A percentile compares a stretch with the other conserved stretches of the same genome.
phyloP scores from a whole-genome alignment of 176 grass and related monocot species.

The Aegilops tauschii region DNA sequence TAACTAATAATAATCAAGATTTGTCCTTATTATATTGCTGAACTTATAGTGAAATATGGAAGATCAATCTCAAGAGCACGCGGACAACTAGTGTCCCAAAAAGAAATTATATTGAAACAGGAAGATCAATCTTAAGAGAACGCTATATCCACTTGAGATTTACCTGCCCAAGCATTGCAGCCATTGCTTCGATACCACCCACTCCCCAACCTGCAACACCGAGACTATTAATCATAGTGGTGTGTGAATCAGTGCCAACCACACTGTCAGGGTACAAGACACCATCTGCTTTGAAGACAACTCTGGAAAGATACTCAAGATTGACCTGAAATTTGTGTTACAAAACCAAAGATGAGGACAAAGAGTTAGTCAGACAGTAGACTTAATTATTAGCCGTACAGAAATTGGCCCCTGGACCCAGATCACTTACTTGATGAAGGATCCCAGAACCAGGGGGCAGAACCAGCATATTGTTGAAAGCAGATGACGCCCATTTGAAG shows the following conservation, averaged over 20 bases:
- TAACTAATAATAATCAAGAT: not conserved
- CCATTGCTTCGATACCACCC: slow-evolving; percentile 94
- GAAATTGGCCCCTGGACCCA: not conserved
- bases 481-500: slow-evolving; percentile 92
- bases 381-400: not conserved
- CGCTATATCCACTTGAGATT: not conserved
- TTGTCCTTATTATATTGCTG: too few species aligned
- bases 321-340: slow-evolving; percentile 62
- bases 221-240: slow-evolving; percentile 96
- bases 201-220: slow-evolving; percentile 98
- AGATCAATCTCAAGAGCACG: too few species aligned
- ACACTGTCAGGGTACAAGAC: slow-evolving; percentile 84
- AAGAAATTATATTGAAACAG: too few species aligned
- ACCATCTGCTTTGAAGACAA: slow-evolving; percentile 82
- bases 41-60: too few species aligned
- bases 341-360: not conserved
- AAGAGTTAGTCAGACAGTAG: not conserved
- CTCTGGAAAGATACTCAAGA: slow-evolving; percentile 89
- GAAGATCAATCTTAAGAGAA: not conserved
- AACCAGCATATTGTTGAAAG: slow-evolving; percentile 96
- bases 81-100: too few species aligned
- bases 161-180: slow-evolving; percentile 97
- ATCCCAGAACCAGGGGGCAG: slow-evolving; percentile 93
- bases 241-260: slow-evolving; percentile 96
- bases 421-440: slow-evolving; percentile 75